A percentile compares a stretch with the other conserved stretches of the same genome.
Evolutionary conservation across 2,329 filamentous ascomycete species (phyloP).

Genomic region (Diaporthe sp.): DNA sequence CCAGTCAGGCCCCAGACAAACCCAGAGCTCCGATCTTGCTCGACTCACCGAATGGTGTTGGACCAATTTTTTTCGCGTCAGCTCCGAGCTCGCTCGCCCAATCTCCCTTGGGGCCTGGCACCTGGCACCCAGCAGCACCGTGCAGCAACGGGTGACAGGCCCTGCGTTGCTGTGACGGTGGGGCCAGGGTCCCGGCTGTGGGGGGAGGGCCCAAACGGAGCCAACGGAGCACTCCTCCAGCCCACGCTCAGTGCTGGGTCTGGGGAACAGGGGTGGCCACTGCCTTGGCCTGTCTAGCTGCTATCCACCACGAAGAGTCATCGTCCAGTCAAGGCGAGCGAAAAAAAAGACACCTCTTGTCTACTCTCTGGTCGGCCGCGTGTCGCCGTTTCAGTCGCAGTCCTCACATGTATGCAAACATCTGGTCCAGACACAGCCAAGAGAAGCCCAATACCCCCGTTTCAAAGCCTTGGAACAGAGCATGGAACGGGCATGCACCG

Average conservation of each 20-base stretch:
- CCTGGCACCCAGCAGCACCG: neutral
- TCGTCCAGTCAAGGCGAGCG: neutral
- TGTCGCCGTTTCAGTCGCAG: conserved; percentile 15
- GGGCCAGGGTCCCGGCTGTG: conserved; percentile 30
- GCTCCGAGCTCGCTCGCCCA: conserved; percentile 27
- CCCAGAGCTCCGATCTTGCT: conserved; percentile 35
- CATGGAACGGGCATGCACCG: neutral
- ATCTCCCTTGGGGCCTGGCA: conserved; percentile 20
- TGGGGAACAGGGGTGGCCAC: conserved; percentile 13
- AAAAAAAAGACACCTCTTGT: neutral
- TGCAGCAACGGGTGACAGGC: no score
- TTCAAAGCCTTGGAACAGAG: neutral
- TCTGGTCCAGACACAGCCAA: neutral
- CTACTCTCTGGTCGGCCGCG: neutral
- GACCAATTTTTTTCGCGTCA: conserved; percentile 38
- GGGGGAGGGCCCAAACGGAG: conserved; percentile 18
- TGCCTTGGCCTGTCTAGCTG: conserved; percentile 6
- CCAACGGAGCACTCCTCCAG: neutral
- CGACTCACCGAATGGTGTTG: conserved; percentile 39
- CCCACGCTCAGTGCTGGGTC: conserved; percentile 16
- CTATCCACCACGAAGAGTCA: conserved; percentile 8
- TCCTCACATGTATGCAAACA: neutral
- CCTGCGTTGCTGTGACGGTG: conserved; percentile 20
- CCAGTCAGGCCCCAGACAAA: neutral
- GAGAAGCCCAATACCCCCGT: neutral